phyloP scores from a whole-genome alignment of 306 rosid genomes.

The Cicer pinnatifidum region DNA sequence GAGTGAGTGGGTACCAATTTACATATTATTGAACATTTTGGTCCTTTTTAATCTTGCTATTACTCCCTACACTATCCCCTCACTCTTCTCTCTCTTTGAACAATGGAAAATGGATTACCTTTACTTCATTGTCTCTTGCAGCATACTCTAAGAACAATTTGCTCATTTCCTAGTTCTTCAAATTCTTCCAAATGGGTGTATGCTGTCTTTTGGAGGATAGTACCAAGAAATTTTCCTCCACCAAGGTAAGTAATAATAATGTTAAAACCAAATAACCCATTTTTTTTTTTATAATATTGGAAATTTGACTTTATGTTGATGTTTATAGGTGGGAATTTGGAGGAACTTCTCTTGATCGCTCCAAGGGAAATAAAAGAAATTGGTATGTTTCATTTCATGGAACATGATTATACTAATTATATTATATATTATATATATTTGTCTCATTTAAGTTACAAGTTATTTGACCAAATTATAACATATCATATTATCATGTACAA shows the following conservation, averaged over 20 bases:
- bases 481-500: neutral
- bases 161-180: slow-evolving; percentile 63
- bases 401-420: neutral
- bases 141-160: slow-evolving; percentile 68
- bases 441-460: slow-evolving; percentile 18
- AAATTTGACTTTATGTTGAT: slow-evolving; percentile 35
- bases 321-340: slow-evolving; percentile 88
- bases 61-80: slow-evolving; percentile 24
- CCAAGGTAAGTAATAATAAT: slow-evolving; percentile 60
- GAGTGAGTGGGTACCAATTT: slow-evolving; percentile 46
- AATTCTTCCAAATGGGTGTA: slow-evolving; percentile 85
- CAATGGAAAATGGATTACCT: slow-evolving; percentile 79
- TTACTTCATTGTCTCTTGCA: slow-evolving; percentile 79
- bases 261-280: neutral
- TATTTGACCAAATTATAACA: neutral
- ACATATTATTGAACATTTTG: slow-evolving; percentile 39
- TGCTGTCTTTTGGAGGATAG: slow-evolving; percentile 83
- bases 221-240: slow-evolving; percentile 89
- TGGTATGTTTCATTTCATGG: slow-evolving; percentile 55
- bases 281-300: neutral
- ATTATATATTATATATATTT: neutral
- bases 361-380: slow-evolving; percentile 88
- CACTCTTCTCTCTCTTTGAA: slow-evolving; percentile 27
- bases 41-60: slow-evolving; percentile 40
- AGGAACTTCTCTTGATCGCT: slow-evolving; percentile 73